phyloP scores from a whole-genome alignment of 345 rosid genomes.

The Barbarea vulgaris region DNA sequence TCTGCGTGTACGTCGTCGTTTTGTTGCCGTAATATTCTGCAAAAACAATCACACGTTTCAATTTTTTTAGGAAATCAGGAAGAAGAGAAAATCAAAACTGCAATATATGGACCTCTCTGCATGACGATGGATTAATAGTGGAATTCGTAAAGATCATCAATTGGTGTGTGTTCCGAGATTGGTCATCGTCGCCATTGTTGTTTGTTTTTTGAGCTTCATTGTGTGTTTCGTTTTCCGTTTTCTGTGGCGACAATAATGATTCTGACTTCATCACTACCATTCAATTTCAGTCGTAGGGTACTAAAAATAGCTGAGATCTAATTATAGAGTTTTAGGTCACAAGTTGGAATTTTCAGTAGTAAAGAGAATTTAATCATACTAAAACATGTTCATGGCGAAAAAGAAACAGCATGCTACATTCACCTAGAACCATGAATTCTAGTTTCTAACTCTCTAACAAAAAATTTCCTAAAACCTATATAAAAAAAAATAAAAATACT shows the following conservation, averaged over 20 bases:
- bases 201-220: conserved; percentile 32
- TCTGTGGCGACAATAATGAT: conserved; percentile 15
- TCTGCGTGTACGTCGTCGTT: conserved; percentile 51
- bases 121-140: conserved; percentile 31
- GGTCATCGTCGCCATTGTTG: conserved; percentile 34
- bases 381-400: background rate
- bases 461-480: conserved; percentile 20
- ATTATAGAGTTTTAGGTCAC: background rate
- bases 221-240: conserved; percentile 17
- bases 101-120: conserved; percentile 50
- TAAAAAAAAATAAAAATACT: background rate
- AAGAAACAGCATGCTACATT: background rate
- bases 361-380: background rate
- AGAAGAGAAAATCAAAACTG: background rate
- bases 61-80: background rate
- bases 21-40: conserved; percentile 48
- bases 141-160: background rate
- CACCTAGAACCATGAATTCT: background rate
- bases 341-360: background rate
- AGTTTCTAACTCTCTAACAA: conserved; percentile 1
- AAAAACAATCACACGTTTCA: background rate
- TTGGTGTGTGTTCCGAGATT: background rate
- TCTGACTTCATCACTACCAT: conserved; percentile 23
- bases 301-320: conserved; percentile 26
- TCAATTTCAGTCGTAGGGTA: conserved; percentile 2